These are phyloP conservation scores for Colletotrichum incanum DNA, from an alignment of 2,329 filamentous ascomycete genomes.

Conservation along the genomic window DNA sequence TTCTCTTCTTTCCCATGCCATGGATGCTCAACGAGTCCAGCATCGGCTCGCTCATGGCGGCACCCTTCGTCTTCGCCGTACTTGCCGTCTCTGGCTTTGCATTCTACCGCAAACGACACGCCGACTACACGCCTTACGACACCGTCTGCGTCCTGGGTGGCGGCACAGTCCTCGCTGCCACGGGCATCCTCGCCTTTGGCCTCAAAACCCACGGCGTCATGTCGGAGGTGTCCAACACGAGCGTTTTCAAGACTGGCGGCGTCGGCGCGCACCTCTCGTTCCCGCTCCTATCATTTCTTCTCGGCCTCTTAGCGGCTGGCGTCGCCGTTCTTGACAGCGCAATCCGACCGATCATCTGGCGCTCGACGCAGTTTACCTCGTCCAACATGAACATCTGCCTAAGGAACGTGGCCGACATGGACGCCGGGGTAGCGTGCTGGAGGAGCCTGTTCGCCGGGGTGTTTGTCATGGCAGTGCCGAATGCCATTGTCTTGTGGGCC, in stretches of 20 bases:
- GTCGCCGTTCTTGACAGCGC: constrained; percentile 58
- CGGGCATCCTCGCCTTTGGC: constrained; percentile 63
- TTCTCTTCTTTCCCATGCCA: constrained; percentile 63
- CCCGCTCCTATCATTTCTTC: constrained; percentile 60
- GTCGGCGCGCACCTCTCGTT: constrained; percentile 53
- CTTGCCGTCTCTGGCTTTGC: constrained; percentile 52
- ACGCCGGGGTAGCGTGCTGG: constrained; percentile 58
- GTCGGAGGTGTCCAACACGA: constrained; percentile 45
- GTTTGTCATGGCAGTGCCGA: constrained; percentile 61
- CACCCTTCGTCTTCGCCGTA: constrained; percentile 60
- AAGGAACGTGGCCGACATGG: constrained; percentile 66
- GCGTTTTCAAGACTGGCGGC: constrained; percentile 49
- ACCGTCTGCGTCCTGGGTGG: constrained; percentile 55
- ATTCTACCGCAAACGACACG: constrained; percentile 51
- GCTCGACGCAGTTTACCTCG: constrained; percentile 66
- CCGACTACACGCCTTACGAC: constrained; percentile 52
- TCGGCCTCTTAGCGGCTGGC: constrained; percentile 64
- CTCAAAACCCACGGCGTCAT: constrained; percentile 58
- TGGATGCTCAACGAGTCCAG: constrained; percentile 56
- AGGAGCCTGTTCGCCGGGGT: constrained; percentile 59
- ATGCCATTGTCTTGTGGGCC: constrained; percentile 49
- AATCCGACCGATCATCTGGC: constrained; percentile 59
- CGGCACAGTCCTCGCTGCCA: constrained; percentile 57
- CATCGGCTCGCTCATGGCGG: constrained; percentile 62
- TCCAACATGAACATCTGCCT: constrained; percentile 62